phyloP scores from a whole-genome alignment of 2,329 filamentous ascomycete genomes.

The Hypoxylon sp. region DNA sequence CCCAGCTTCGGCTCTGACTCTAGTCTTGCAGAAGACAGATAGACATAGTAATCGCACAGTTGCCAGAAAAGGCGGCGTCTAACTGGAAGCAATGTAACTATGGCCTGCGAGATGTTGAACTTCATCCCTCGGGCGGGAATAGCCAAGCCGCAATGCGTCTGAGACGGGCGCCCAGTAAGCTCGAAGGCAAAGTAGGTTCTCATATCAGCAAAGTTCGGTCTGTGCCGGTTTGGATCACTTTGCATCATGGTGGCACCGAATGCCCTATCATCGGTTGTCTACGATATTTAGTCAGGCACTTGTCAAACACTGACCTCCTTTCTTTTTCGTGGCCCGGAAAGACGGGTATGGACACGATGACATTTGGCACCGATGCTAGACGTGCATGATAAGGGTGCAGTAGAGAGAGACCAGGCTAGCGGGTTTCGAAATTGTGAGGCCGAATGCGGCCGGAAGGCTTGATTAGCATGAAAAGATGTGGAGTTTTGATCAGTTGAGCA shows the following conservation, averaged over 20 bases:
- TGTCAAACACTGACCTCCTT: conserved; percentile 39
- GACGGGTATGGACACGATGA: conserved; percentile 36
- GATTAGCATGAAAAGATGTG: conserved; percentile 28
- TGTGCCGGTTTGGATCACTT: conserved; percentile 29
- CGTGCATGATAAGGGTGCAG: conserved; percentile 40
- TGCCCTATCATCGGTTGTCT: conserved; percentile 30
- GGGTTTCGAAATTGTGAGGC: conserved; percentile 38
- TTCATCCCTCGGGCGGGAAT: conserved; percentile 30
- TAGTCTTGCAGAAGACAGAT: conserved; percentile 32
- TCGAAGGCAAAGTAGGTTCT: conserved; percentile 27
- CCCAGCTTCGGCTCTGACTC: conserved; percentile 33
- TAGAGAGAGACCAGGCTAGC: conserved; percentile 27
- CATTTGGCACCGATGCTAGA: conserved; percentile 38
- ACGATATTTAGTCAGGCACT: conserved; percentile 44
- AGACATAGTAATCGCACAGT: conserved; percentile 29
- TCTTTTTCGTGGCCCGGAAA: conserved; percentile 42
- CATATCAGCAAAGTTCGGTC: conserved; percentile 30
- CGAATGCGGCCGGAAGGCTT: conserved; percentile 38
- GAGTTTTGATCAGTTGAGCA: conserved; percentile 22
- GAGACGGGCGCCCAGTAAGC: conserved; percentile 23
- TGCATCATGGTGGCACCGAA: conserved; percentile 33
- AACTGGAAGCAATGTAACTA: conserved; percentile 37
- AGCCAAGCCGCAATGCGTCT: conserved; percentile 31
- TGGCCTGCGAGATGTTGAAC: conserved; percentile 23
- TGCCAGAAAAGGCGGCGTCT: conserved; percentile 30